Evolutionary conservation across 768 basidiomycete species (phyloP).

Genomic region (Lanmaoa pseudosensibilis): DNA sequence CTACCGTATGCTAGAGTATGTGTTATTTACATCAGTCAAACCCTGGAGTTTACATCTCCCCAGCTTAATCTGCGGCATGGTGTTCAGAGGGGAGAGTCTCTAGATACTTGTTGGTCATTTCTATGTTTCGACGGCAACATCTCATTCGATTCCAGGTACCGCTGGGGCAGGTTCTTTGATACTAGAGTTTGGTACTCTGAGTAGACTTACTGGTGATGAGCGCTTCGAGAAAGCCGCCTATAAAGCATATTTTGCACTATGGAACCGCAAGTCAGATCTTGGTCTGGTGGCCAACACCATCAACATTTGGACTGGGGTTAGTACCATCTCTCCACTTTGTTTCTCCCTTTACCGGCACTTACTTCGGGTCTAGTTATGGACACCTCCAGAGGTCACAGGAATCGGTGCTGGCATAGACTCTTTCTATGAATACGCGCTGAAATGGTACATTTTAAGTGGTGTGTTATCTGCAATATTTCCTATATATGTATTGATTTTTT

Average conservation of each 20-base stretch:
- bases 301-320: slow-evolving; percentile 76
- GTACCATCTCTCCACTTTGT: slow-evolving; percentile 28
- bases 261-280: slow-evolving; percentile 87
- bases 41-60: slow-evolving; percentile 1
- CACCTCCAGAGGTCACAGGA: slow-evolving; percentile 68
- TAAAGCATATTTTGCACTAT: slow-evolving; percentile 89
- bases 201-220: slow-evolving; percentile 85
- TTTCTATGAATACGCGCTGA: slow-evolving; percentile 92
- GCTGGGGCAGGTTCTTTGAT: slow-evolving; percentile 93
- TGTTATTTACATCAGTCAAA: background rate
- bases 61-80: slow-evolving; percentile 87
- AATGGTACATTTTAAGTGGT: slow-evolving; percentile 90
- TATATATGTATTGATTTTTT: background rate
- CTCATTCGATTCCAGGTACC: slow-evolving; percentile 53
- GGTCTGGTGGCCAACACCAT: slow-evolving; percentile 89
- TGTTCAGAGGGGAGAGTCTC: slow-evolving; percentile 68
- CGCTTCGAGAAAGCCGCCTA: slow-evolving; percentile 88
- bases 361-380: slow-evolving; percentile 54
- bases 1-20: slow-evolving; percentile 86
- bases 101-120: slow-evolving; percentile 74
- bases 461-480: slow-evolving; percentile 14
- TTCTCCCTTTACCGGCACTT: slow-evolving; percentile 1
- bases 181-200: slow-evolving; percentile 91
- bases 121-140: background rate
- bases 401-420: slow-evolving; percentile 96